Evolutionary conservation across 495 filamentous ascomycete species (phyloP).

Genomic region (Aspergillus ellipticus): DNA sequence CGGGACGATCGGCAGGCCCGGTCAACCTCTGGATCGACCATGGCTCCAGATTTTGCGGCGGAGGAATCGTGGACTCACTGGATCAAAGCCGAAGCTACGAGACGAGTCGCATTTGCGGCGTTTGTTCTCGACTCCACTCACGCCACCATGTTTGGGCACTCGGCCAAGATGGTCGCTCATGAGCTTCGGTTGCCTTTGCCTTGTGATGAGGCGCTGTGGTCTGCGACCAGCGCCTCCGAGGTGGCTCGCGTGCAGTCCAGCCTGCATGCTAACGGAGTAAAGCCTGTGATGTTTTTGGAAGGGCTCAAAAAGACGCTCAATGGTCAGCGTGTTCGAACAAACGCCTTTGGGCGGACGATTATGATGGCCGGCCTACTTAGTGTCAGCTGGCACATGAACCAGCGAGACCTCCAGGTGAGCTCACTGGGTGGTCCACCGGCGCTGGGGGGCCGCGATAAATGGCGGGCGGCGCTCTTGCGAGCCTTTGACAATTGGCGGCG

Average conservation of each 20-base stretch:
- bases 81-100: conserved; percentile 91
- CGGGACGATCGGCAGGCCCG: conserved; percentile 58
- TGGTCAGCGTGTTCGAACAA: conserved; percentile 81
- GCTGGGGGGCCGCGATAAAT: conserved; percentile 87
- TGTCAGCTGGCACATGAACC: conserved; percentile 97
- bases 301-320: conserved; percentile 88
- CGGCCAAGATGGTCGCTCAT: conserved; percentile 94
- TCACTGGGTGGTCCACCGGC: conserved; percentile 76
- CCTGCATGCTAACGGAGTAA: conserved; percentile 76
- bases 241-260: conserved; percentile 83
- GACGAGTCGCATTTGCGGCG: conserved; percentile 87
- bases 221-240: conserved; percentile 82
- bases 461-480: conserved; percentile 80
- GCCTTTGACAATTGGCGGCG: conserved; percentile 95
- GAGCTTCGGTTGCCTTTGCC: conserved; percentile 90
- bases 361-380: conserved; percentile 92
- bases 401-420: conserved; percentile 90
- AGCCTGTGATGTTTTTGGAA: conserved; percentile 85
- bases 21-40: conserved; percentile 51
- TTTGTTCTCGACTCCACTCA: conserved; percentile 96
- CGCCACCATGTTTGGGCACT: conserved; percentile 97
- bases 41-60: conserved; percentile 59
- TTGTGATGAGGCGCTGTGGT: conserved; percentile 93
- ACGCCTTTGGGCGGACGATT: conserved; percentile 91
- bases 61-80: conserved; percentile 97